phyloP scores from a whole-genome alignment of 192 early-diverging fungal genomes.

The Coemansia pectinata region DNA sequence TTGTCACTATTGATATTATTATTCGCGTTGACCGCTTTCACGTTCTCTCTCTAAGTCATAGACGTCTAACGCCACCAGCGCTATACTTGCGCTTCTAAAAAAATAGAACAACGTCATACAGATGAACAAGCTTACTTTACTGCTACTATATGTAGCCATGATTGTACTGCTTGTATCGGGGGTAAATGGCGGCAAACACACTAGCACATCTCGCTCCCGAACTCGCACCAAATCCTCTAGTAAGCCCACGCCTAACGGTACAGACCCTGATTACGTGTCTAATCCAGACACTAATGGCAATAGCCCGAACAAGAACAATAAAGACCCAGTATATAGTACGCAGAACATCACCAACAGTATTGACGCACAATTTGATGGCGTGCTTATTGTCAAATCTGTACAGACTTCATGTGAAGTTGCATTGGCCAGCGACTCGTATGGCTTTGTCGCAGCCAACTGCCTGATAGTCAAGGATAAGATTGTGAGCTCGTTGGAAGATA shows the following conservation, averaged over 20 bases:
- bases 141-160: not conserved
- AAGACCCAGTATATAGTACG: not conserved
- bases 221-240: not conserved
- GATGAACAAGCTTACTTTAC: not conserved
- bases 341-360: not conserved
- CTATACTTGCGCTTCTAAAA: not conserved
- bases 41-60: not conserved
- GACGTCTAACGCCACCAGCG: not conserved
- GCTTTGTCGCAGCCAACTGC: slow-evolving; percentile 35
- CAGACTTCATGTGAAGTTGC: slow-evolving; percentile 35
- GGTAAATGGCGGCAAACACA: not conserved
- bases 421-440: slow-evolving; percentile 14
- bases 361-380: slow-evolving; percentile 18
- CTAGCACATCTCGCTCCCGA: not conserved
- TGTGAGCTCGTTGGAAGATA: not conserved
- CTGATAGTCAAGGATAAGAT: slow-evolving; percentile 9
- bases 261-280: not conserved
- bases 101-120: not conserved
- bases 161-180: not conserved
- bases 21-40: slow-evolving; percentile 4
- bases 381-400: slow-evolving; percentile 21
- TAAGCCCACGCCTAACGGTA: not conserved
- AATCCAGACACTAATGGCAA: not conserved
- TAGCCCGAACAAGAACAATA: not conserved
- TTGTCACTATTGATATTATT: not conserved